These are phyloP conservation scores for Noccaea caerulescens DNA, from an alignment of 345 rosid species.

Conservation along the genomic window DNA sequence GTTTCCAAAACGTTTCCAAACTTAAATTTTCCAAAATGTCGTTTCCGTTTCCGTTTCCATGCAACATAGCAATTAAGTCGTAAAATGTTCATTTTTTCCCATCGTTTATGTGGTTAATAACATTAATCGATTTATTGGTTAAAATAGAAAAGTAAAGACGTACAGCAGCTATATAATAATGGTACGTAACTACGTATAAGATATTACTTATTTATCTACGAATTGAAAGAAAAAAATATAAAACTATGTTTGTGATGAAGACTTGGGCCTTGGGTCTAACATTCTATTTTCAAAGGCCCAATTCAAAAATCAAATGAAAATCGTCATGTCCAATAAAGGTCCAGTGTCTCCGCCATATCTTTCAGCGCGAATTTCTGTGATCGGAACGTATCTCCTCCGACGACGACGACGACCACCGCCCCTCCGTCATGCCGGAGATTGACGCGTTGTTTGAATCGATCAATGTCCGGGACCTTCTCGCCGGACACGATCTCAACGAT, in stretches of 20 bases:
- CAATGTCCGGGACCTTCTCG: slow-evolving; percentile 84
- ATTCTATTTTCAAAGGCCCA: slow-evolving; percentile 24
- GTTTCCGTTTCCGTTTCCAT: no score
- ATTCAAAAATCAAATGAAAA: background rate
- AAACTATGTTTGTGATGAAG: background rate
- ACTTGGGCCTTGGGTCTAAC: slow-evolving; percentile 2
- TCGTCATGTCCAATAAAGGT: slow-evolving; percentile 16
- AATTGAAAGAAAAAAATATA: background rate
- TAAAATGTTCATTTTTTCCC: no score
- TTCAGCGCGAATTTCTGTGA: slow-evolving; percentile 22
- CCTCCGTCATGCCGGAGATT: slow-evolving; percentile 53
- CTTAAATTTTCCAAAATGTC: no score
- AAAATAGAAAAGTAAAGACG: no score
- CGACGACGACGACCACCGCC: slow-evolving; percentile 47
- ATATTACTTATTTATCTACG: no score
- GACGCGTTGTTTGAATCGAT: slow-evolving; percentile 64
- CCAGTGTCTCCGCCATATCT: slow-evolving; percentile 18
- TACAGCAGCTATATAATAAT: no score
- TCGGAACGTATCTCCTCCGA: slow-evolving; percentile 26
- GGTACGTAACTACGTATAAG: no score
- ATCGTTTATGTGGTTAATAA: no score
- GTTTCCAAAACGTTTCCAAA: no score
- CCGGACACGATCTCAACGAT: slow-evolving; percentile 78
- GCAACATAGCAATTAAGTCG: no score
- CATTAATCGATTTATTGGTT: no score